Conservation (phyloP, 176 grass and related monocot genomes). For the Saccharum officinarum region DNA sequence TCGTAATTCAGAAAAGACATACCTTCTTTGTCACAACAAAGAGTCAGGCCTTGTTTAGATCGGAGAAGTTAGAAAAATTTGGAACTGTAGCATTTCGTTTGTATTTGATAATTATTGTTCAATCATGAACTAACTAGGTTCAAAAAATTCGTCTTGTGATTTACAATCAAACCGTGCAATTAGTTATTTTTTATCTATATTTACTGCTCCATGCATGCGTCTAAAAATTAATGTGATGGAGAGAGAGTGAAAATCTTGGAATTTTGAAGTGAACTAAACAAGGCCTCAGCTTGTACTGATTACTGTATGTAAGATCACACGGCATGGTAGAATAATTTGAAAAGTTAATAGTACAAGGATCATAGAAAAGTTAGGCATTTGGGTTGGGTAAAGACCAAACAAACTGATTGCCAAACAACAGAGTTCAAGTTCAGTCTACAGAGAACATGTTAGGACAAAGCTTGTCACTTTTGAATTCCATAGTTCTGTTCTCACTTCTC, state of each 20-base stretch:
- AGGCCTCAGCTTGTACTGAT: neutral
- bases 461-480: neutral
- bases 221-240: too few species aligned
- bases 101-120: too few species aligned
- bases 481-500: neutral
- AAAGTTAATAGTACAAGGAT: neutral
- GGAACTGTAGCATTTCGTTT: too few species aligned
- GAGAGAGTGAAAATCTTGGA: too few species aligned
- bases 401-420: neutral
- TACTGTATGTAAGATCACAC: neutral
- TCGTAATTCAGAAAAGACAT: neutral
- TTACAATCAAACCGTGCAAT: too few species aligned
- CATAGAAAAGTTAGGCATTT: neutral
- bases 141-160: too few species aligned
- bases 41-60: too few species aligned
- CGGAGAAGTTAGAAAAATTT: too few species aligned
- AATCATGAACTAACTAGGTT: too few species aligned
- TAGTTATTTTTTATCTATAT: too few species aligned
- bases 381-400: slow-evolving; percentile 6
- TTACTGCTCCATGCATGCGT: too few species aligned
- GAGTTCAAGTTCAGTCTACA: neutral
- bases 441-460: slow-evolving; percentile 17
- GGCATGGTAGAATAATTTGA: neutral
- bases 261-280: too few species aligned
- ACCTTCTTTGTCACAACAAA: neutral